phyloP scores from a whole-genome alignment of 2,329 filamentous ascomycete species.

The Kalaharituber pfeilii region DNA sequence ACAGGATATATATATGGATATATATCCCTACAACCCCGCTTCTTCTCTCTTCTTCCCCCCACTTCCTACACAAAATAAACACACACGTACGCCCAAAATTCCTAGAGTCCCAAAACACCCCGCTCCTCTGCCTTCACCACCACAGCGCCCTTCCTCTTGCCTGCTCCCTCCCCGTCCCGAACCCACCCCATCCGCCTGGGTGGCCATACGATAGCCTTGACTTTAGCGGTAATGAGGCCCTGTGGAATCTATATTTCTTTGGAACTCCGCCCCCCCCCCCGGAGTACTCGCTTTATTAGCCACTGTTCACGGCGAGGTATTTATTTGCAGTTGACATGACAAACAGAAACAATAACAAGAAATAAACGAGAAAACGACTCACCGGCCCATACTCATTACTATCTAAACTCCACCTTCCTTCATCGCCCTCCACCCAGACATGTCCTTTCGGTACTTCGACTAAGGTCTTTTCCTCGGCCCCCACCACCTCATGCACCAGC shows the following conservation, averaged over 20 bases:
- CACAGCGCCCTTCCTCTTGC: slow-evolving; percentile 3
- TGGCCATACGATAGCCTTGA: slow-evolving; percentile 57
- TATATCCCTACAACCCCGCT: too few species aligned
- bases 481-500: slow-evolving; percentile 23
- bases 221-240: slow-evolving; percentile 55
- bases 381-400: slow-evolving; percentile 77
- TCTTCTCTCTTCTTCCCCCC: too few species aligned
- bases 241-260: slow-evolving; percentile 39
- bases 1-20: too few species aligned
- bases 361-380: slow-evolving; percentile 9
- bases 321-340: too few species aligned
- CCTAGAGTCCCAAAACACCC: neutral
- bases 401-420: slow-evolving; percentile 45
- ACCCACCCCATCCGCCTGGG: slow-evolving; percentile 41
- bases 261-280: neutral
- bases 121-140: slow-evolving; percentile 1
- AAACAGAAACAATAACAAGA: too few species aligned
- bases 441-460: slow-evolving; percentile 62
- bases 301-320: too few species aligned
- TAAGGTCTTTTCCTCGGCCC: slow-evolving; percentile 27
- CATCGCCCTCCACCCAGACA: slow-evolving; percentile 91
- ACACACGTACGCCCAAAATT: neutral
- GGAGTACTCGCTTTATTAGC: neutral
- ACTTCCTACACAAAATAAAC: too few species aligned
- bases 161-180: slow-evolving; percentile 17